phyloP scores from a whole-genome alignment of 78 protist genomes.

The Speleostelium caveatum region DNA sequence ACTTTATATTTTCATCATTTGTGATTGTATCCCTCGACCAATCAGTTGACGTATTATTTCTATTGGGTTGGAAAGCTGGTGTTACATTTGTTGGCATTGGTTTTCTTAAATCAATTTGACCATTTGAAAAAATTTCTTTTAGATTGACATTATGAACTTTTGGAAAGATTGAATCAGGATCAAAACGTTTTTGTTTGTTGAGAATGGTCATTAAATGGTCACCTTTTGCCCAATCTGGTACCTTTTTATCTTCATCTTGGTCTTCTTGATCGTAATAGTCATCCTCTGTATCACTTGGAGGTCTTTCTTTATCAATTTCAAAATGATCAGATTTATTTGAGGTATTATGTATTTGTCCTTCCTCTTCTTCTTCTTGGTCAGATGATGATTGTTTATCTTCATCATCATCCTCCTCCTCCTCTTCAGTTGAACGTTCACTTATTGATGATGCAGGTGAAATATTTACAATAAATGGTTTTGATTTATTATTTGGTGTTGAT shows the following conservation, averaged over 20 bases:
- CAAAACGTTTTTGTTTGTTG: conserved; percentile 17
- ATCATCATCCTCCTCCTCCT: not conserved
- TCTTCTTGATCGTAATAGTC: conserved; percentile 30
- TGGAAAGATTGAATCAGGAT: conserved; percentile 25
- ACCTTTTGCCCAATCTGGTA: conserved; percentile 35
- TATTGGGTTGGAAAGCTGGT: not conserved
- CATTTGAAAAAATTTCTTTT: not conserved
- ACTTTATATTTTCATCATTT: not conserved
- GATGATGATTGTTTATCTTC: not conserved
- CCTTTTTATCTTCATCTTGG: conserved; percentile 4
- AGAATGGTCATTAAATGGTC: not conserved
- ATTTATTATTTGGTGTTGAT: not conserved
- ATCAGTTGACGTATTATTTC: conserved; percentile 23
- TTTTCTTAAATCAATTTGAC: not conserved
- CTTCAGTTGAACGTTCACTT: not conserved
- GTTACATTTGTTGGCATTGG: not conserved
- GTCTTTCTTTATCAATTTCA: conserved; percentile 14
- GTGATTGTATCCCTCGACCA: conserved; percentile 18
- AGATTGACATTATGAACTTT: not conserved
- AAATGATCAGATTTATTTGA: not conserved
- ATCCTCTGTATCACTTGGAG: not conserved
- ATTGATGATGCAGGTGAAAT: not conserved
- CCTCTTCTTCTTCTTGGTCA: not conserved
- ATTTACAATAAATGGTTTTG: not conserved
- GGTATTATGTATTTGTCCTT: not conserved